Evolutionary conservation across 2,329 filamentous ascomycete genomes (phyloP), one percentile per base, ranked within the genome.

Genomic region (Penicillium sp.): DNA sequence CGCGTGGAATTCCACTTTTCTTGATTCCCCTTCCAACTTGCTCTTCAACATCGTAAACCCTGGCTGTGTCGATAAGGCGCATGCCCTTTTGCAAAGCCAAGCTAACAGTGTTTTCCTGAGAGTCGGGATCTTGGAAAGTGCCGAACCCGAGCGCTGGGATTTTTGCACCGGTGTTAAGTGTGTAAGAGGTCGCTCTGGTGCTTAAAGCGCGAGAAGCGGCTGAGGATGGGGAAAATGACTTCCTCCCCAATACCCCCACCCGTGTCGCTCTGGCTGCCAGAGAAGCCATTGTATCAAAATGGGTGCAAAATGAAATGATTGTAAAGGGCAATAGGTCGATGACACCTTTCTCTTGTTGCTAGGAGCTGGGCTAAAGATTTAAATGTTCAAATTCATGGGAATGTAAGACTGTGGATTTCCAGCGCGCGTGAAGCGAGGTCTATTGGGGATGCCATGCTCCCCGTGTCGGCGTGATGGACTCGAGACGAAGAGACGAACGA

Each of bases 131-230:
- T 37, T 79, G 76, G 5, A 42, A 65, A 74, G 43, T 75, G 83
- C 83, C 83, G 24, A 85, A 77, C 26, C 82, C 83, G 19, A 86
- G 67, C 36, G 83, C 80, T 44, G 83, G 83, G 49, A 87, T 86
- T 51, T 80, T 73, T 52, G 75, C 69, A 59, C 83, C 83, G 28
- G 76, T 84, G 75, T 86, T 86, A 60, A 87, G 79, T 43, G 21
- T 43, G 39, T 43, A 43, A 11, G 39, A 63, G 79, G 39, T 43
- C 5, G 39, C 39, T 10, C 21, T 21, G 10, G 39, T 43, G 14
- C 3, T 28, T 3, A 43, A 19, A 3, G 5, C 8, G 23, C 39
- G 23, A 16, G 21, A 40, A 24, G 37, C 10, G 18, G 16, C 21
- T 37, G 34, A 10, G 4, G 18, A 19, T 16, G 34, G 4, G 16